Evolutionary conservation across 2,329 filamentous ascomycete genomes (phyloP), one percentile per base, ranked within the genome.

Genomic region (Epicoccum sorghinum): DNA sequence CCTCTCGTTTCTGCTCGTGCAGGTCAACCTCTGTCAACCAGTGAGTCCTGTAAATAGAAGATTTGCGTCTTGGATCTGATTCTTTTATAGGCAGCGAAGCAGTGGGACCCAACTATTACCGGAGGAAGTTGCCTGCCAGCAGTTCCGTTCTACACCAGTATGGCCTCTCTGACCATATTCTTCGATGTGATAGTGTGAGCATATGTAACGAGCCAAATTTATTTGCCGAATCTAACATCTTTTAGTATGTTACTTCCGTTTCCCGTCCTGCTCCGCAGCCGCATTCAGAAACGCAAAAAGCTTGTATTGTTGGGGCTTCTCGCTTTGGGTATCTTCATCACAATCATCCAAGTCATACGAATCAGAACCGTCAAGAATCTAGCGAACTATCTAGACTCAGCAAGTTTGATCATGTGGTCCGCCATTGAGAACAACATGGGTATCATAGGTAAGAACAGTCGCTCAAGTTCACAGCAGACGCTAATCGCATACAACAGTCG

Each of bases 321-420:
- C 4, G 51, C 59, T 4, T 42, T 61, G 4, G 59, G 57, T 23
- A 52, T 36, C 3, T 61, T 61, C 40, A 61, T 61, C 42, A 61
- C 59, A 3, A 50, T 61, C 33, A 61, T 61, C 23, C 59, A 61
- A 33, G 37, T 60, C 6, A 37, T 61, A 1, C 57, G 59, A 32
- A 61, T 60, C 14, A 51, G 41, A 4, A 58, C 57, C 8, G 41
- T 61, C 38, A 41, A 51, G n/a, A 58, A 46, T 10, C 40, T 61
- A 5, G 45, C 57, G 30, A 60, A 61, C 40, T 61, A 61, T 7
- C 59, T 61, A 30, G 57, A 61, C 30, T 61, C 57, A 2, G 27
- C 45, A 7, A 57, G 49, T 4, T 37, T 60, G 13, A 61, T 61
- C n/a, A 58, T 62, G 57, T 60, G 59, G 59, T 62, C 59, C 7